Evolutionary conservation across 1,284 basidiomycete genomes (phyloP), one percentile per base, ranked within the genome.

Genomic region (Ustilago esculenta): DNA sequence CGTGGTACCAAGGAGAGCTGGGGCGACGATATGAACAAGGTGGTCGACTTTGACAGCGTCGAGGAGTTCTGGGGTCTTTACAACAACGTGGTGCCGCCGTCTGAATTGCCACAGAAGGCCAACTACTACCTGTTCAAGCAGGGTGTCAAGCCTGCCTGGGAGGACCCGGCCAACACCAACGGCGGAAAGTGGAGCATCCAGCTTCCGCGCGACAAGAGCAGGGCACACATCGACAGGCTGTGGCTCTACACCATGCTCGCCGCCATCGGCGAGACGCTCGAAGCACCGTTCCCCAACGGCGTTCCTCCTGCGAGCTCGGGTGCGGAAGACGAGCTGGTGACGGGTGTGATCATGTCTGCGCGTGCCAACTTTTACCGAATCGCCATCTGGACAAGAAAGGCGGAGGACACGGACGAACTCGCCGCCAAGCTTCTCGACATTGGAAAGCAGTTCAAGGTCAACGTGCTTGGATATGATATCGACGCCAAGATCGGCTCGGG

Each of bases 171-270:
- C 36, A 98, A 98, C 85, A 92, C 94, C 82, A 87, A 91, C 73
- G 95, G 95, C 45, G 95, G 95, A 60, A 98, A 98, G 85, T 99
- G 95, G 95, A 91, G 90, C 79, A 93, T 98, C 70, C 96, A 99
- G 84, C 85, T 99, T 27, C 95, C 96, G 24, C 90, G 92, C 81
- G 95, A 98, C 75, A 98, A 97, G 86, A 93, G 91, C 80, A 87
- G 90, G 53, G 81, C 75, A 29, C 84, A 88, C 42, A 90, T 99
- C 51, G 95, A 99, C 84, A 90, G 89, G 81, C 92, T 94, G 88
- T 99, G 96, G 95, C 87, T 98, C 44, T 94, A 94, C 85, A 98
- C 95, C 65, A 81, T 81, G 80, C 68, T 81, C 30, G 55, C 75
- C 15, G 79, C 80, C 9, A 81, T 81, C 43, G 80, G 80, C 15